A percentile compares a stretch with the other conserved stretches of the same genome.
These are phyloP conservation scores for Boletellus ananas DNA, from an alignment of 768 basidiomycete genomes.

Conservation along the genomic window DNA sequence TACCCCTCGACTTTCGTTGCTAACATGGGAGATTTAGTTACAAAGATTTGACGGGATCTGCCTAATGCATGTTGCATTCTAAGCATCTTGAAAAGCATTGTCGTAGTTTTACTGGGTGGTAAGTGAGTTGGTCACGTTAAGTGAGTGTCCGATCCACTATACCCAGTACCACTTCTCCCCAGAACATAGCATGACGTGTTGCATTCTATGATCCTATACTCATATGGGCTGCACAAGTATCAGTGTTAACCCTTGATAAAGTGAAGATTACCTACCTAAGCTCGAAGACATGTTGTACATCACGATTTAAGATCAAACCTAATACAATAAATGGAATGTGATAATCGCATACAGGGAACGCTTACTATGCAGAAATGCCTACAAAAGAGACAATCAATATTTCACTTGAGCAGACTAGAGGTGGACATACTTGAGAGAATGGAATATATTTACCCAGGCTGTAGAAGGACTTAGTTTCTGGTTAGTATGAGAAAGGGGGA, in stretches of 20 bases:
- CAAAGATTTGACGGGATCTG: constrained; percentile 67
- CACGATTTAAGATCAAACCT: too few relatives aligned
- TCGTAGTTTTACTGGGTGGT: constrained; percentile 61
- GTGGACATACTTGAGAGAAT: constrained; percentile 25
- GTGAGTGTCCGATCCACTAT: constrained; percentile 3
- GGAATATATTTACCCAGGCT: constrained; percentile 30
- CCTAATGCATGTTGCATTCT: constrained; percentile 60
- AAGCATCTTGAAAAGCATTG: constrained; percentile 74
- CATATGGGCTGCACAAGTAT: constrained; percentile 34
- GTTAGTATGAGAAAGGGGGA: too few relatives aligned
- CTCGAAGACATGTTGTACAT: too few relatives aligned
- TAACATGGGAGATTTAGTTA: constrained; percentile 65
- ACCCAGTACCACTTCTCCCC: constrained; percentile 76
- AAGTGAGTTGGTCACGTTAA: neutral
- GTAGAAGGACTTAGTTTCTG: constrained; percentile 41
- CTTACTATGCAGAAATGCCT: constrained; percentile 25
- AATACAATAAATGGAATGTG: neutral
- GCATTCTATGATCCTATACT: constrained; percentile 60
- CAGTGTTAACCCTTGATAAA: too few relatives aligned
- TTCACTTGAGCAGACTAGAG: constrained; percentile 32
- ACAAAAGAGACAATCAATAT: constrained; percentile 14
- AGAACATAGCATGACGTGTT: constrained; percentile 59
- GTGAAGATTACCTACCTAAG: too few relatives aligned
- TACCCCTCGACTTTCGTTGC: constrained; percentile 66
- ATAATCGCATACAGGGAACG: neutral